These are phyloP conservation scores for Echinosphaeria canescens DNA, from an alignment of 2,329 filamentous ascomycete species.

Conservation along the genomic window DNA sequence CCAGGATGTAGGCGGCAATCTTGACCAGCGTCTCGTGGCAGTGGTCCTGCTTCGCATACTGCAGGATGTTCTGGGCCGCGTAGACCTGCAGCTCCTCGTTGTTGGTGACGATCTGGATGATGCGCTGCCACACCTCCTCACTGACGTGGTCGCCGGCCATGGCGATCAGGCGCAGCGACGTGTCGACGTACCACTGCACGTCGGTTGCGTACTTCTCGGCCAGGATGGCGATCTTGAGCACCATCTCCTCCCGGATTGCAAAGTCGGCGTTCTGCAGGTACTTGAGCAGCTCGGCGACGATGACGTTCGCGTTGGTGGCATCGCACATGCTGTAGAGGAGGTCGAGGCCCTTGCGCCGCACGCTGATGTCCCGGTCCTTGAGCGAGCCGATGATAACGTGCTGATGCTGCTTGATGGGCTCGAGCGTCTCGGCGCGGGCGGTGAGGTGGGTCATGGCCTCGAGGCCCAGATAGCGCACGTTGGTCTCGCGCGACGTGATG, in stretches of 20 bases:
- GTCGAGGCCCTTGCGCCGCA: slow-evolving; percentile 86
- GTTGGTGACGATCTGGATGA: slow-evolving; percentile 97
- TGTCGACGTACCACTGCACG: slow-evolving; percentile 98
- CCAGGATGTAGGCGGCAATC: slow-evolving; percentile 88
- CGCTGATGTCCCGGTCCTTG: slow-evolving; percentile 91
- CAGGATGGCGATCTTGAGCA: slow-evolving; percentile 92
- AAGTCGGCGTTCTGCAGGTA: slow-evolving; percentile 96
- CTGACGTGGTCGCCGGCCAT: slow-evolving; percentile 97
- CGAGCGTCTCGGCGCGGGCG: slow-evolving; percentile 77
- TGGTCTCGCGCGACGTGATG: slow-evolving; percentile 91
- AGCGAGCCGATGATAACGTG: slow-evolving; percentile 87
- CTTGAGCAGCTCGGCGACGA: slow-evolving; percentile 81
- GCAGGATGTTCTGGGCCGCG: slow-evolving; percentile 78
- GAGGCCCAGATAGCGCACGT: slow-evolving; percentile 84
- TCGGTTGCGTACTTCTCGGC: slow-evolving; percentile 98
- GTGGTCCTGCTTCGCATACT: slow-evolving; percentile 80
- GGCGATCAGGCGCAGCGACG: slow-evolving; percentile 79
- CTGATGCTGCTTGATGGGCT: slow-evolving; percentile 96
- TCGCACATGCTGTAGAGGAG: slow-evolving; percentile 99
- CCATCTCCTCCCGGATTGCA: slow-evolving; percentile 97
- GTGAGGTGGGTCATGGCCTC: slow-evolving; percentile 98
- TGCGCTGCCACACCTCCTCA: slow-evolving; percentile 96
- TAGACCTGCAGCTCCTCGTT: slow-evolving; percentile 97
- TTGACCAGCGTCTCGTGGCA: slow-evolving; percentile 96
- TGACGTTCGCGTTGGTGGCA: slow-evolving; percentile 75